A percentile compares a stretch with the other conserved stretches of the same genome.
Evolutionary conservation across 805 yeast species (phyloP).

Genomic region (Yamadazyma tumulicola): DNA sequence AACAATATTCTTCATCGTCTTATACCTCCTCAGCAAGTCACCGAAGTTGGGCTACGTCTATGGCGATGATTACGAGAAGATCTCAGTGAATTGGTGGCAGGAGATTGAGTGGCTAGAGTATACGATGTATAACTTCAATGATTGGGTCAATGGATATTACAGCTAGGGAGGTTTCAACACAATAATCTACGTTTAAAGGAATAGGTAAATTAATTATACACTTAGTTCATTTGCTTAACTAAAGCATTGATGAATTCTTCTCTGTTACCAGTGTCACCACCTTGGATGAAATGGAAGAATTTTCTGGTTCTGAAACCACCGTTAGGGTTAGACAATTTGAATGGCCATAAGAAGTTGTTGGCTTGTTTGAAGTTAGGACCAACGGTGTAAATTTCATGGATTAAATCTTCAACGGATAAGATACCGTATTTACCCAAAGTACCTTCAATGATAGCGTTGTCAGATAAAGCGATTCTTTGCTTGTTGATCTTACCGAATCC

Average conservation of each 20-base stretch:
- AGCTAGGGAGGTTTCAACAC: not conserved
- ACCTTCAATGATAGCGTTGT: constrained; percentile 85
- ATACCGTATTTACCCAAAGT: constrained; percentile 90
- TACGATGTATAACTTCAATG: constrained; percentile 16
- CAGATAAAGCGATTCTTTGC: constrained; percentile 89
- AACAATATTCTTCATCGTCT: constrained; percentile 14
- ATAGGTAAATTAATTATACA: constrained; percentile 9
- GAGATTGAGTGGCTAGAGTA: constrained; percentile 30
- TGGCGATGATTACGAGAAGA: constrained; percentile 8
- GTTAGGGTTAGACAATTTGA: constrained; percentile 92
- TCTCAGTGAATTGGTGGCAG: constrained; percentile 26
- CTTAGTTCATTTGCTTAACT: constrained; percentile 89
- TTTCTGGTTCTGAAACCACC: constrained; percentile 99
- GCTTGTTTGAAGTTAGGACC: constrained; percentile 99
- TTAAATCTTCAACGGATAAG: constrained; percentile 86
- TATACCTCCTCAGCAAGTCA: constrained; percentile 4
- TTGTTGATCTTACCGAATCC: constrained; percentile 96
- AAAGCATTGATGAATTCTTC: constrained; percentile 93
- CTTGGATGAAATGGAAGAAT: constrained; percentile 95
- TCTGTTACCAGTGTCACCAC: constrained; percentile 99
- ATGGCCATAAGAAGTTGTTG: constrained; percentile 98
- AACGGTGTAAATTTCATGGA: constrained; percentile 93
- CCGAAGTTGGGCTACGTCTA: constrained; percentile 9
- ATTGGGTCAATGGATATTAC: constrained; percentile 12
- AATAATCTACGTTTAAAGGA: constrained; percentile 1